phyloP scores from a whole-genome alignment of 495 filamentous ascomycete genomes.

The Friedmanniomyces simplex region DNA sequence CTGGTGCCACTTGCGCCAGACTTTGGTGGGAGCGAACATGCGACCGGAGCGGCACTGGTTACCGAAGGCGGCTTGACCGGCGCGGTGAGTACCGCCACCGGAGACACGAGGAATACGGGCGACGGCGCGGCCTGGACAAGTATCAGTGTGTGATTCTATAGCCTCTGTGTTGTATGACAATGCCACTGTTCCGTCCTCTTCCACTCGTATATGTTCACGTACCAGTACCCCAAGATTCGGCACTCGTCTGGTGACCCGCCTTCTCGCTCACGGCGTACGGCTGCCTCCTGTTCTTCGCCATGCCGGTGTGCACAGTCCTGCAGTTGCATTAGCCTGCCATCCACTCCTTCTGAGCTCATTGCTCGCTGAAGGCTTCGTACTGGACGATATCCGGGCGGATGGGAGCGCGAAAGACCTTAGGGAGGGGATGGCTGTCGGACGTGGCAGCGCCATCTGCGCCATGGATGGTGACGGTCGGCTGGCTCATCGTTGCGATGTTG shows the following conservation, averaged over 20 bases:
- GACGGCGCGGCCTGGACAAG: conserved; percentile 79
- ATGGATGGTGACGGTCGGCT: conserved; percentile 92
- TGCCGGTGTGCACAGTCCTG: conserved; percentile 85
- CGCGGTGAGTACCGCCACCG: conserved; percentile 99
- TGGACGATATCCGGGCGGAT: conserved; percentile 99
- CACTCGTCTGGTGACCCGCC: conserved; percentile 98
- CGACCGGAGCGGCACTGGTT: conserved; percentile 99
- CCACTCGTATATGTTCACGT: conserved; percentile 36
- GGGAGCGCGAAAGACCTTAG: conserved; percentile 86
- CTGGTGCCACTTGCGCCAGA: conserved; percentile 99
- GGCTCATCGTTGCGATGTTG: conserved; percentile 63
- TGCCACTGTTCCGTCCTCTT: no score
- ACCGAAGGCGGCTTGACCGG: conserved; percentile 98
- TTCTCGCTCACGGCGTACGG: conserved; percentile 99
- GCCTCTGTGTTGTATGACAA: neutral
- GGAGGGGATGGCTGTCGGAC: conserved; percentile 77
- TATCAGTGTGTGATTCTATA: conserved; percentile 28
- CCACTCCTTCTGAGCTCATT: neutral
- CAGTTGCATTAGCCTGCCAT: conserved; percentile 33
- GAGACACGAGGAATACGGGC: conserved; percentile 99
- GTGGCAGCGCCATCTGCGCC: conserved; percentile 82
- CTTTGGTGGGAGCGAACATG: conserved; percentile 99
- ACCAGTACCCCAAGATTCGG: conserved; percentile 99
- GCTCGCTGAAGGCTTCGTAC: conserved; percentile 35
- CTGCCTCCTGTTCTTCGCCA: conserved; percentile 99